Percentiles rank a stretch among this genome's conserved stretches.
phyloP scores from a whole-genome alignment of 257 asterid genomes.

The Gentiana macrophylla region DNA sequence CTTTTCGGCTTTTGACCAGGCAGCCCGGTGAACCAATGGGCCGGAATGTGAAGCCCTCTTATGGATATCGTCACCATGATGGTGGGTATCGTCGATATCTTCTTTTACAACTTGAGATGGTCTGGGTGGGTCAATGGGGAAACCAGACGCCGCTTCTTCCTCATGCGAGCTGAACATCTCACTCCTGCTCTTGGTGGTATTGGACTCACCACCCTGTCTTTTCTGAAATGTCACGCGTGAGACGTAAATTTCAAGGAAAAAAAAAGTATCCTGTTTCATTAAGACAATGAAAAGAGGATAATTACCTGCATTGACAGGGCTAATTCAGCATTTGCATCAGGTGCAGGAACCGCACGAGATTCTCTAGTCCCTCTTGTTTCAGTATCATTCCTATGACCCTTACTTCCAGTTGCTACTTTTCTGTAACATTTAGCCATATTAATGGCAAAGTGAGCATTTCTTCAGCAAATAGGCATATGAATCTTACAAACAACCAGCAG shows the following conservation, averaged over 20 bases:
- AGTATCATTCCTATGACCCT: slow-evolving; percentile 15
- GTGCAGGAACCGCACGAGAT: slow-evolving; percentile 25
- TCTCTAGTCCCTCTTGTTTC: slow-evolving; percentile 20
- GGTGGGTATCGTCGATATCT: slow-evolving; percentile 32
- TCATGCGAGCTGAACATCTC: slow-evolving; percentile 89
- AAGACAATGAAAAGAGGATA: not conserved
- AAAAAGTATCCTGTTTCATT: too few species aligned
- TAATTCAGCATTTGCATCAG: slow-evolving; percentile 27
- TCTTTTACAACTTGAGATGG: slow-evolving; percentile 65
- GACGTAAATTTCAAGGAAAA: slow-evolving; percentile 5
- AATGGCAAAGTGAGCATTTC: slow-evolving; percentile 17
- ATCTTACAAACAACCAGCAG: too few species aligned
- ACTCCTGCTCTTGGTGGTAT: slow-evolving; percentile 76
- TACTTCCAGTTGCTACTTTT: slow-evolving; percentile 52
- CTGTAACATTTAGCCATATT: slow-evolving; percentile 7
- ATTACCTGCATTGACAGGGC: slow-evolving; percentile 20
- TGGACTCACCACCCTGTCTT: slow-evolving; percentile 52
- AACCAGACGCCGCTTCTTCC: slow-evolving; percentile 87
- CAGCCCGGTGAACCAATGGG: slow-evolving; percentile 77
- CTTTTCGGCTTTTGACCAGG: slow-evolving; percentile 75
- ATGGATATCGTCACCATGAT: slow-evolving; percentile 25
- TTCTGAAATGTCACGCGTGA: slow-evolving; percentile 41
- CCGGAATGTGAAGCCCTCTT: slow-evolving; percentile 94
- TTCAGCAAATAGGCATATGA: not conserved
- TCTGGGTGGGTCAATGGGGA: slow-evolving; percentile 91